Conservation (phyloP, 495 filamentous ascomycete genomes). For the Penicillium coprophilum region DNA sequence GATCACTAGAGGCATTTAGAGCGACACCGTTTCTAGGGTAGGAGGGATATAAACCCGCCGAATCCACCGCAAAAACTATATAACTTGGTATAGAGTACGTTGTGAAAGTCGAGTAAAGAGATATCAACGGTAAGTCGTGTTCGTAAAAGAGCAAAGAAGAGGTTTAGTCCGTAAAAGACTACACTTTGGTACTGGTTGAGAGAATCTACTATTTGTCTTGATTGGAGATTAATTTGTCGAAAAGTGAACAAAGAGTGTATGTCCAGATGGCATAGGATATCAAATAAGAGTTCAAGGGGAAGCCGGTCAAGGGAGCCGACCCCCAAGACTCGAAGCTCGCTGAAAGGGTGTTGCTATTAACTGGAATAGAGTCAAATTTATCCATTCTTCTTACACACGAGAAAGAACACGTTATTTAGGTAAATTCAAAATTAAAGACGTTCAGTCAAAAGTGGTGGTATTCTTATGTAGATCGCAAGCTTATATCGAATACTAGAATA, state of each 20-base stretch:
- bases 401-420: no score
- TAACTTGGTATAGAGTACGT: conserved; percentile 35
- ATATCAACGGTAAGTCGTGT: conserved; percentile 29
- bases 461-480: no score
- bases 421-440: no score
- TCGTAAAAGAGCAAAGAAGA: conserved; percentile 43
- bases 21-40: conserved; percentile 39
- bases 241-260: conserved; percentile 40
- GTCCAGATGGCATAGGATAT: conserved; percentile 36
- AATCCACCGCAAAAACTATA: conserved; percentile 37
- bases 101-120: conserved; percentile 36
- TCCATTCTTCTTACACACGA: no score
- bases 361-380: no score
- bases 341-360: no score
- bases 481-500: no score
- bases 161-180: conserved; percentile 37
- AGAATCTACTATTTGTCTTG: conserved; percentile 37
- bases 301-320: conserved; percentile 35
- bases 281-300: conserved; percentile 39
- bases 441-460: no score
- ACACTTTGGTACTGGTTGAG: conserved; percentile 36
- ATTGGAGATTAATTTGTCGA: conserved; percentile 38
- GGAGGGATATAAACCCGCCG: conserved; percentile 35
- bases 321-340: no score
- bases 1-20: conserved; percentile 31